Base-by-base conservation (phyloP, 305 asterid species). In the Plantago lanceolata region DNA sequence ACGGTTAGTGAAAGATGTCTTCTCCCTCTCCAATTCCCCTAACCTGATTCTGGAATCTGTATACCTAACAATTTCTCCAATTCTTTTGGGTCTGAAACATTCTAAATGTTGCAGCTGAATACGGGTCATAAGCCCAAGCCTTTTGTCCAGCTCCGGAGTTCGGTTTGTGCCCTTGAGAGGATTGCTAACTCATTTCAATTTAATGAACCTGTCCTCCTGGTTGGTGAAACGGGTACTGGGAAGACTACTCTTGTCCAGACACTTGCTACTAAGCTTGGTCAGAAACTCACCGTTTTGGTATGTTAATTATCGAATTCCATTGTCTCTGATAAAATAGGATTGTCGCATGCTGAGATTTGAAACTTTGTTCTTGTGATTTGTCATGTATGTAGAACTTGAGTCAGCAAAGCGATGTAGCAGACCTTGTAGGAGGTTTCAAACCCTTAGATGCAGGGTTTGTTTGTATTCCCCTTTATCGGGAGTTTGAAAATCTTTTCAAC, bases 171-270 rank as follows among this genome's bases (percentile, higher is more conserved):
- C 68, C 99, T 94, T 65, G 99, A 94, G 81, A 90, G 77, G 81
- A 86, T 94, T 67, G 97, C 97, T 57, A 76, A 90, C 78, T 90
- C 99, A 63, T 89, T 82, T 52, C 78, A 82, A 74, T 74, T 64
- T 65, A 94, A 94, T 69, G 99, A 94, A 77, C 97, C 97, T 48
- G 95, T 94, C 64, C 87, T 94, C 45, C 77, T 94, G 82, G 99
- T 94, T 74, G 99, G 99, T 76, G 99, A 94, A 77, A 94, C 99
- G 54, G 97, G 99, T 69, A 81, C 99, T 44, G 99, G 99, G 70
- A 94, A 94, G 80, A 94, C 99, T 59, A 94, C 99, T 51, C 94
- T 94, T 73, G 97, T 94, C 63, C 99, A 94, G 78, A 81, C 79
- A 57, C 84, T 94, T 73, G 95, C 96, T 33, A 63, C 74, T 7